Base-by-base conservation (phyloP, 441 rosid species). In the Breynia disticha region DNA sequence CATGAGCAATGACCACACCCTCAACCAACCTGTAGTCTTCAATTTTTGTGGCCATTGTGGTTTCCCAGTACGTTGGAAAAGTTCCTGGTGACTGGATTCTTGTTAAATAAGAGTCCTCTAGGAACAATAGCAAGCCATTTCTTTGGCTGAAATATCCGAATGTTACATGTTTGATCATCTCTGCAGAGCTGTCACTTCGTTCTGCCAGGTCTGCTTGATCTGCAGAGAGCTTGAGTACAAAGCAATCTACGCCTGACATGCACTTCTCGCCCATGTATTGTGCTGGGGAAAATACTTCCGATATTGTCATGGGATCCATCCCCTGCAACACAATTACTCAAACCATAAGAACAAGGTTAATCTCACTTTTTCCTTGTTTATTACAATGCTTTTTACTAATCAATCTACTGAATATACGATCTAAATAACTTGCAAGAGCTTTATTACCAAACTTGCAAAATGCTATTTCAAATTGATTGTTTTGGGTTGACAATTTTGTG, bases 111-210 rank as follows among this genome's bases (percentile, higher is more conserved):
- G 96, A 87, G 67, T 90, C 98, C 64, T 90, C 96, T 16, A 87
- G 71, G 66, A 67, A 75, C 39, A 83, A 77, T 42, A 87, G 74
- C 19, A 90, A 75, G 2, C 98, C 98, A 19, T 75, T 90, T 68
- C 80, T 79, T 50, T 90, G 98, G 78, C 98, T 81, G 74, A 90
- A 90, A 76, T 87, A 87, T 43, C 98, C 96, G 8, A 74, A 87
- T 0, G 78, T 77, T 1, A 74, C 79, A 41, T 90, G 98, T 69
- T 85, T 90, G 77, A 90, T 90, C 87, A 81, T 87, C 74, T 90
- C 98, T 0, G 98, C 98, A 0, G 88, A 74, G 58, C 74, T 80
- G 54, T 90, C 98, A 19, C 96, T 81, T 19, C 98, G 73, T 35
- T 74, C 76, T 4, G 87, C 68, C 37, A 90, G 54, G 64, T 87